Conservation (phyloP, 129 eudicot genomes). For the Smallanthus sonchifolius region DNA sequence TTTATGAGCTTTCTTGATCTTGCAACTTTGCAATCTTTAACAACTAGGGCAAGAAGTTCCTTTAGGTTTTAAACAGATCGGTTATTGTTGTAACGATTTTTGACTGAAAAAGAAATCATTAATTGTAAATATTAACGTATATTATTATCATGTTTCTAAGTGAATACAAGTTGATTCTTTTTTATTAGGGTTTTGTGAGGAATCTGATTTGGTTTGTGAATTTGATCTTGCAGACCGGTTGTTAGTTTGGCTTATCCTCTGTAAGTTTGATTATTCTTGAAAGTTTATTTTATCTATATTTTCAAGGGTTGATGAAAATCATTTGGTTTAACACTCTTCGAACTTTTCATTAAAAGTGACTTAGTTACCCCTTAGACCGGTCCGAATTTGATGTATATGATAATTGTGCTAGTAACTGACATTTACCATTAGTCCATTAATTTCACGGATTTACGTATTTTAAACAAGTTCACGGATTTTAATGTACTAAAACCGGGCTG, state of each 20-base stretch:
- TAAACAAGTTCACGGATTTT: background rate
- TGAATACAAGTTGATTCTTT: background rate
- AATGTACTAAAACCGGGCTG: background rate
- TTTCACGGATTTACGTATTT: background rate
- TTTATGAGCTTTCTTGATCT: background rate
- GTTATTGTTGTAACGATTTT: too few relatives aligned
- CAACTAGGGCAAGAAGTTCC: background rate
- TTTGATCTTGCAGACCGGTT: slow-evolving; percentile 8
- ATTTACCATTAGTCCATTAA: background rate
- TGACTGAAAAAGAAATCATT: too few relatives aligned
- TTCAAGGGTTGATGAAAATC: background rate
- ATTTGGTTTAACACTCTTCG: too few relatives aligned
- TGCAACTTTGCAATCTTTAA: background rate
- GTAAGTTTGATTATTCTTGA: slow-evolving; percentile 45
- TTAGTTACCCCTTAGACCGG: too few relatives aligned
- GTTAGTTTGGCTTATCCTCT: slow-evolving; percentile 45
- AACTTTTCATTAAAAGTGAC: too few relatives aligned
- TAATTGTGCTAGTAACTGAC: background rate
- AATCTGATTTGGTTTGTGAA: background rate
- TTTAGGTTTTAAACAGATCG: background rate
- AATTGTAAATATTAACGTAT: background rate
- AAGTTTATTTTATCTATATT: background rate
- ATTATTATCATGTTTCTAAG: background rate
- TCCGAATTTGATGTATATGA: too few relatives aligned
- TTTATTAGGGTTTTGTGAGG: background rate